These are phyloP conservation scores for Thielaviopsis populi DNA, from an alignment of 2,329 filamentous ascomycete genomes.

Conservation along the genomic window DNA sequence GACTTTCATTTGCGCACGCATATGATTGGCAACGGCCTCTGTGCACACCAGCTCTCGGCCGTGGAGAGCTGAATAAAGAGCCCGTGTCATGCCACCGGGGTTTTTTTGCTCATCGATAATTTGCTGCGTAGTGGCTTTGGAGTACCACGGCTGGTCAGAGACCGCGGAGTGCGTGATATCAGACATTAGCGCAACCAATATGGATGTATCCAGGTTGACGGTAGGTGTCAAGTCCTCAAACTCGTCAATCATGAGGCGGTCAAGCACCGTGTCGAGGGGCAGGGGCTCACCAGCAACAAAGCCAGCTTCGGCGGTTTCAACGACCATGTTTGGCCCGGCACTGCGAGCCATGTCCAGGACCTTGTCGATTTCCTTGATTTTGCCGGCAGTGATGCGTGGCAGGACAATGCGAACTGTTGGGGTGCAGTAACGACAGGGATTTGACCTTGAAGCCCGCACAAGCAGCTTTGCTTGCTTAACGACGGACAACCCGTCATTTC, in stretches of 20 bases:
- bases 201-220: neutral
- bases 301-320: neutral
- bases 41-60: constrained; percentile 2
- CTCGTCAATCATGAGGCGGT: neutral
- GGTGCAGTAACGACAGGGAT: constrained; percentile 1
- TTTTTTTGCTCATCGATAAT: neutral
- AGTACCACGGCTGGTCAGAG: constrained; percentile 4
- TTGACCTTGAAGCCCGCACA: neutral
- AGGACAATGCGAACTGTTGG: neutral
- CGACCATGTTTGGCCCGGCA: neutral
- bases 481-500: neutral
- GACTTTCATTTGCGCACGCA: constrained; percentile 7
- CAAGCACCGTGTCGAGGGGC: neutral
- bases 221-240: neutral
- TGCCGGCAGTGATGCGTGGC: neutral
- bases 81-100: neutral
- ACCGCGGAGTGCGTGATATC: constrained; percentile 2
- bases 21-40: neutral
- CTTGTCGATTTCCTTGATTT: constrained; percentile 2
- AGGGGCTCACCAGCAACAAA: neutral
- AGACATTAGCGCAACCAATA: constrained; percentile 3
- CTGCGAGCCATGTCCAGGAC: constrained; percentile 1
- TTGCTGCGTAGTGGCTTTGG: constrained; percentile 2
- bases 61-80: neutral
- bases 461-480: neutral